Percentiles rank a stretch among this genome's conserved stretches.
Evolutionary conservation across 2,329 filamentous ascomycete species (phyloP).

Genomic region (Raffaelea ambrosiae): DNA sequence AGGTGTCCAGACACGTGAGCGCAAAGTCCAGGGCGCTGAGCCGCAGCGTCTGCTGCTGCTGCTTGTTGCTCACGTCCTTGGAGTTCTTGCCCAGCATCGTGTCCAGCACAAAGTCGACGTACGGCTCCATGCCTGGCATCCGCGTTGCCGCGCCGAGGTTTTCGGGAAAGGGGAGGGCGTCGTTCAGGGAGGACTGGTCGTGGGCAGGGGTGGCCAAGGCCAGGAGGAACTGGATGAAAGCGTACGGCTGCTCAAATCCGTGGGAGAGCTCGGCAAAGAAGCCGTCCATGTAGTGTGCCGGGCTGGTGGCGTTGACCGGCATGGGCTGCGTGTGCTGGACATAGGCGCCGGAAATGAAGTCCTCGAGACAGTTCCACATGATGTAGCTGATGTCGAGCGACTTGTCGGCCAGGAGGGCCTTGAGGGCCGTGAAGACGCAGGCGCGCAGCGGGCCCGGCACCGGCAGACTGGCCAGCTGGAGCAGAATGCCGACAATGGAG

Average conservation of each 20-base stretch:
- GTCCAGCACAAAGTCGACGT: conserved; percentile 84
- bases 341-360: conserved; percentile 63
- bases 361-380: conserved; percentile 75
- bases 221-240: conserved; percentile 72
- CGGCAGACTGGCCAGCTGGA: conserved; percentile 68
- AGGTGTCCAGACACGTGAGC: conserved; percentile 66
- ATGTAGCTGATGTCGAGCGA: conserved; percentile 55
- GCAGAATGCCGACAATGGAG: conserved; percentile 64
- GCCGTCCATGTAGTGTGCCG: conserved; percentile 43
- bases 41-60: conserved; percentile 63
- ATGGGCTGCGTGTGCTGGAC: conserved; percentile 21
- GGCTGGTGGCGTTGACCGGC: conserved; percentile 19
- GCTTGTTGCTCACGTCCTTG: conserved; percentile 44
- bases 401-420: conserved; percentile 69
- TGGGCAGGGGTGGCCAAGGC: conserved; percentile 60
- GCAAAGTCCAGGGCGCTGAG: conserved; percentile 81
- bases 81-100: conserved; percentile 63
- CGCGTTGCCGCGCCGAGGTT: conserved; percentile 69
- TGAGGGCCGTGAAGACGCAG: conserved; percentile 72
- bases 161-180: conserved; percentile 80
- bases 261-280: conserved; percentile 67
- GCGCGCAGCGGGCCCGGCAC: conserved; percentile 72
- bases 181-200: conserved; percentile 54
- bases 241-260: conserved; percentile 76
- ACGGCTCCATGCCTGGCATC: conserved; percentile 76